phyloP scores from a whole-genome alignment of 2,329 filamentous ascomycete genomes.

The Fusarium siculi region DNA sequence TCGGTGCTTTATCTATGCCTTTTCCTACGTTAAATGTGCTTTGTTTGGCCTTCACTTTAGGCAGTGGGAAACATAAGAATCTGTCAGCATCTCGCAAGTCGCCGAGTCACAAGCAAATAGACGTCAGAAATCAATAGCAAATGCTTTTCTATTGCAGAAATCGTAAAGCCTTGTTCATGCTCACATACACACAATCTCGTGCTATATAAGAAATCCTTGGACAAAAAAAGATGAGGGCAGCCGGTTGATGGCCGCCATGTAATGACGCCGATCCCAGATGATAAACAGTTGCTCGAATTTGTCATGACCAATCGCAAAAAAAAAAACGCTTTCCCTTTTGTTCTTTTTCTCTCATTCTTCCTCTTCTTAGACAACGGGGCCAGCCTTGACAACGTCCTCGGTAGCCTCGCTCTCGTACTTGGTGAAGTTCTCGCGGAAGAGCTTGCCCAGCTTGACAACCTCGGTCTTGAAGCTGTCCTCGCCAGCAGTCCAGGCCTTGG shows the following conservation, averaged over 20 bases:
- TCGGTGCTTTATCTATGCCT: not conserved
- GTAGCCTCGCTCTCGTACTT: conserved; percentile 91
- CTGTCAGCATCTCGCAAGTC: not conserved
- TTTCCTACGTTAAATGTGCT: not conserved
- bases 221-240: conserved; percentile 40
- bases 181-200: conserved; percentile 45
- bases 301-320: conserved; percentile 35
- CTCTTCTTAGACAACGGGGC: conserved; percentile 55
- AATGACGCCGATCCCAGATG: conserved; percentile 45
- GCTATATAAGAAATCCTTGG: conserved; percentile 28
- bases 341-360: conserved; percentile 1
- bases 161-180: conserved; percentile 41
- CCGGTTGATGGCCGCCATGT: conserved; percentile 41
- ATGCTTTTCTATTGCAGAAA: conserved; percentile 45
- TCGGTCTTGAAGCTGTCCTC: conserved; percentile 84
- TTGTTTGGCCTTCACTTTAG: not conserved
- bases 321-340: conserved; percentile 27
- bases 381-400: conserved; percentile 78
- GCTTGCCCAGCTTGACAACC: conserved; percentile 86
- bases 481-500: conserved; percentile 89
- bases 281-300: conserved; percentile 40
- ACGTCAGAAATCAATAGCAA: conserved; percentile 24
- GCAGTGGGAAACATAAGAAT: not conserved
- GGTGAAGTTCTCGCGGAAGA: conserved; percentile 98
- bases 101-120: not conserved